These are phyloP conservation scores for Pelargonium australe DNA, from an alignment of 441 rosid species.

Conservation along the genomic window DNA sequence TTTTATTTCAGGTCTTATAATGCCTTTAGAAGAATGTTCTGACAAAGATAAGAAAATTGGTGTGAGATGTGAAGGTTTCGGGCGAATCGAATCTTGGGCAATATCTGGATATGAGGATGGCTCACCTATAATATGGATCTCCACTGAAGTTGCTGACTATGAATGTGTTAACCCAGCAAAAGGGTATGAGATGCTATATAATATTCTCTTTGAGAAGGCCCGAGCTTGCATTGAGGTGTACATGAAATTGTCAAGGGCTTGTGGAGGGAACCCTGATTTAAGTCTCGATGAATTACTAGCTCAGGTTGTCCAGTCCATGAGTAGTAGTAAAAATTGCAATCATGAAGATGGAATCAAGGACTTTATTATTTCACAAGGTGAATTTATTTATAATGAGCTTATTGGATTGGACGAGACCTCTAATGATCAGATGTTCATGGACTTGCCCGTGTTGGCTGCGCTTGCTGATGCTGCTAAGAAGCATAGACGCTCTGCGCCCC, in stretches of 20 bases:
- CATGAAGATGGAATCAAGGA: constrained; percentile 45
- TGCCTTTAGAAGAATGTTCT: constrained; percentile 43
- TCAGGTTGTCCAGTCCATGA: constrained; percentile 60
- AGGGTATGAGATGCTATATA: constrained; percentile 41
- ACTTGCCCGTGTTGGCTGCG: constrained; percentile 49
- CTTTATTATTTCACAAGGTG: constrained; percentile 61
- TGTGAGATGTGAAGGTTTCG: constrained; percentile 53
- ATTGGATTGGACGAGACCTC: constrained; percentile 64
- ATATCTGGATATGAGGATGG: constrained; percentile 87
- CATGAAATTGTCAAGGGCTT: constrained; percentile 45
- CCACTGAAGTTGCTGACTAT: constrained; percentile 66
- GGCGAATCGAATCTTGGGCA: constrained; percentile 57
- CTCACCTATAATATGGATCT: constrained; percentile 58
- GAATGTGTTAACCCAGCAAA: constrained; percentile 56
- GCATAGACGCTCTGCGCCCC: constrained; percentile 24
- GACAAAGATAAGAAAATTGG: constrained; percentile 41
- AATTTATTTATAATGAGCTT: constrained; percentile 72
- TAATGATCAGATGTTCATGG: constrained; percentile 40
- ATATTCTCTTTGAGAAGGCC: constrained; percentile 58
- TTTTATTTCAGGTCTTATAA: constrained; percentile 52
- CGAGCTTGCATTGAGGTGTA: constrained; percentile 58
- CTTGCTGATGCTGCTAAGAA: constrained; percentile 46
- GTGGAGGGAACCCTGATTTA: constrained; percentile 60
- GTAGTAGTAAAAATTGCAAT: constrained; percentile 45
- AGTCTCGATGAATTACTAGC: constrained; percentile 70